A percentile compares a stretch with the other conserved stretches of the same genome.
Conservation (phyloP, 2,329 filamentous ascomycete species). For the Colletotrichum karsti region DNA sequence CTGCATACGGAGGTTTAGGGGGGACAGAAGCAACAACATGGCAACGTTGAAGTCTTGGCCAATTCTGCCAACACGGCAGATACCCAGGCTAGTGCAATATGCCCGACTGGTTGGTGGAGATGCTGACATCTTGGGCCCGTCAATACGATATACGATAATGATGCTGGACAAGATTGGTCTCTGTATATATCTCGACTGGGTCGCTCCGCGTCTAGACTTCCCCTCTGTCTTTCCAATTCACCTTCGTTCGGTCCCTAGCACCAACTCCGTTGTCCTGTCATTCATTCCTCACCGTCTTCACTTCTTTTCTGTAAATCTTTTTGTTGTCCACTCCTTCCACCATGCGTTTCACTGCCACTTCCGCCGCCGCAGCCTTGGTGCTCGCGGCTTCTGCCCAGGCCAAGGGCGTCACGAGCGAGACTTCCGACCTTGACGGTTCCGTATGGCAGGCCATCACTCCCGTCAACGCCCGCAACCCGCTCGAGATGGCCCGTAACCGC, state of each 20-base stretch:
- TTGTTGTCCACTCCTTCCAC: constrained; percentile 3
- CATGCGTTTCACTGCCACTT: constrained; percentile 35
- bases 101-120: not conserved
- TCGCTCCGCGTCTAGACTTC: not conserved
- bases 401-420: constrained; percentile 29
- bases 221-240: not conserved
- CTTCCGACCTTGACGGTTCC: constrained; percentile 38
- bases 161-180: not conserved
- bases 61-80: constrained; percentile 1
- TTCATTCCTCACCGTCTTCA: constrained; percentile 3
- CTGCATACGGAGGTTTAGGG: not conserved
- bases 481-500: constrained; percentile 31
- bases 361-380: constrained; percentile 30
- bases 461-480: constrained; percentile 7
- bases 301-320: not conserved
- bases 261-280: constrained; percentile 1
- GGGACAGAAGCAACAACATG: not conserved
- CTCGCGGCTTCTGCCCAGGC: constrained; percentile 35
- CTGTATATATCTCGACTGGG: not conserved
- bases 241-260: constrained; percentile 8
- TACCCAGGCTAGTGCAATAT: not conserved
- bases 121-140: not conserved
- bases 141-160: not conserved
- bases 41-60: constrained; percentile 9
- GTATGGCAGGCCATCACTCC: constrained; percentile 35